These are phyloP conservation scores for Pleurozium schreberi DNA, from an alignment of 225 moss, liverwort and hornwort species.

Conservation along the genomic window DNA sequence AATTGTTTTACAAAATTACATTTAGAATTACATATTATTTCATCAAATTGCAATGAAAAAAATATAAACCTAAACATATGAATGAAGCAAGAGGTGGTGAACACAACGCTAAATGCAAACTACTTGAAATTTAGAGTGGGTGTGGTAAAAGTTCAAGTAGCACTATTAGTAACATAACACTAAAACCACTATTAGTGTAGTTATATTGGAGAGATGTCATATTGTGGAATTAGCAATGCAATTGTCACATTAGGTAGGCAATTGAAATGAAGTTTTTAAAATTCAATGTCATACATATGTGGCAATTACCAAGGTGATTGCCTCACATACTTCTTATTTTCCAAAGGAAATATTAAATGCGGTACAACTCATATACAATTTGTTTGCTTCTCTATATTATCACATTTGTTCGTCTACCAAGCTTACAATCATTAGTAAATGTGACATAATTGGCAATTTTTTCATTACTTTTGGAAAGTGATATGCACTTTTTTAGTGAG, in stretches of 20 bases:
- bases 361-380: not conserved
- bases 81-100: too few species aligned
- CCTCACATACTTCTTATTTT: not conserved
- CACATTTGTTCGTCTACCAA: not conserved
- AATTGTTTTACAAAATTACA: too few species aligned
- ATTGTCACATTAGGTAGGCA: not conserved
- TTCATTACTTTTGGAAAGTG: not conserved
- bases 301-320: accelerated
- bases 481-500: not conserved
- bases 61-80: too few species aligned
- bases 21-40: too few species aligned
- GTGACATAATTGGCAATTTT: not conserved
- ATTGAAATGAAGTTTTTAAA: not conserved
- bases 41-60: too few species aligned
- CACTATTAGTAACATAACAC: too few species aligned
- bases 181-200: too few species aligned
- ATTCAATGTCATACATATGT: not conserved
- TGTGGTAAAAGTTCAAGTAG: too few species aligned
- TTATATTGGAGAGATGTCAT: not conserved
- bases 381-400: not conserved
- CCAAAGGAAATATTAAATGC: not conserved
- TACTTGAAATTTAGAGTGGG: too few species aligned
- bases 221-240: not conserved
- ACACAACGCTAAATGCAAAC: too few species aligned
- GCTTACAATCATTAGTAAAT: not conserved